Base-by-base conservation (phyloP, 139 green algal species). In the Spirogloea muscicola region DNA sequence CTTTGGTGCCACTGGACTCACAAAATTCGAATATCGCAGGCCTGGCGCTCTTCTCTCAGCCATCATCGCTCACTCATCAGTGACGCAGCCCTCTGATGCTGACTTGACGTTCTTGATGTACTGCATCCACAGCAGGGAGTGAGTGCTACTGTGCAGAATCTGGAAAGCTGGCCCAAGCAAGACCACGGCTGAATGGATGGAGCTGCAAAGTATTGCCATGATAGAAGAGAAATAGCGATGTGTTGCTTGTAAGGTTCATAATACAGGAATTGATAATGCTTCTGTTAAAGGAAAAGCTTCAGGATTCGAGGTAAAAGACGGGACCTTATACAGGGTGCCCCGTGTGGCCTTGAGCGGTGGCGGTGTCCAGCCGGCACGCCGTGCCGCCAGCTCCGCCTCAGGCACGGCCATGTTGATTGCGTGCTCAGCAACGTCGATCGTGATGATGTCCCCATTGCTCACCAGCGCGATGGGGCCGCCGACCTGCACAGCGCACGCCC, bases 101-200 rank as follows among this genome's bases (percentile, higher is more conserved):
- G 80, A 87, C 0, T 66, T 74, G 9, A 98, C 94, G 49, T 67
- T 84, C 85, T 97, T 97, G 86, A 95, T 96, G 88, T 97, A 99
- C 84, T 81, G 74, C 74, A n/a, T n/a, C n/a, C n/a, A n/a, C n/a
- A n/a, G n/a, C n/a, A n/a, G n/a, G n/a, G n/a, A n/a, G n/a, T n/a
- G n/a, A n/a, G n/a, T n/a, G n/a, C n/a, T n/a, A n/a, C n/a, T n/a
- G n/a, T n/a, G n/a, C n/a, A n/a, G n/a, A n/a, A n/a, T n/a, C n/a
- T n/a, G n/a, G n/a, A n/a, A n/a, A n/a, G n/a, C n/a, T n/a, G n/a
- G n/a, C n/a, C n/a, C n/a, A n/a, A n/a, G n/a, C n/a, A n/a, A n/a
- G n/a, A n/a, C n/a, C n/a, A n/a, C n/a, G n/a, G n/a, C n/a, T n/a
- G n/a, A n/a, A n/a, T n/a, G n/a, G n/a, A n/a, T n/a, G n/a, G n/a